phyloP scores from a whole-genome alignment of 164 flowering plant species.

The Platanus orientalis region DNA sequence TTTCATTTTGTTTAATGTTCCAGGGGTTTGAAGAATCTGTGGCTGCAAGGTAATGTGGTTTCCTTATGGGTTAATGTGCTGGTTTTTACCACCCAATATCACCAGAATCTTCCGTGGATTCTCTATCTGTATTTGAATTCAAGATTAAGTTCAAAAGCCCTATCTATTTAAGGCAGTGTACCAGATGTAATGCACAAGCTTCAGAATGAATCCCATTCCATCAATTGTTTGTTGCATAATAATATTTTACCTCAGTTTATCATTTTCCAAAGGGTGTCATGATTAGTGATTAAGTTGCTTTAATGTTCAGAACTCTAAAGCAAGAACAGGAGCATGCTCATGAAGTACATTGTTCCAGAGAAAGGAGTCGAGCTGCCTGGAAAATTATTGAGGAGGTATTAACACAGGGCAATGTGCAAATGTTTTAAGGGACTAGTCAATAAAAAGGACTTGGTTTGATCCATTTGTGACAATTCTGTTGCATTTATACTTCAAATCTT shows the following conservation, averaged over 20 bases:
- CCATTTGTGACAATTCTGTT: neutral
- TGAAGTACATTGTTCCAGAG: constrained; percentile 94
- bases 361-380: constrained; percentile 93
- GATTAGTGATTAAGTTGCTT: neutral
- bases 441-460: neutral
- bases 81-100: neutral
- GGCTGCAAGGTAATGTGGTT: constrained; percentile 26
- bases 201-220: neutral
- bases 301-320: constrained; percentile 36
- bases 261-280: neutral
- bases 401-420: neutral
- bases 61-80: too few relatives aligned
- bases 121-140: neutral
- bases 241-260: neutral
- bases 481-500: neutral
- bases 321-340: constrained; percentile 41
- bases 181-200: neutral
- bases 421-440: neutral
- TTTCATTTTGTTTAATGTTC: neutral
- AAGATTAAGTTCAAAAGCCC: neutral
- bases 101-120: neutral
- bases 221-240: neutral
- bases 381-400: constrained; percentile 74
- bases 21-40: constrained; percentile 27
- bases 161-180: neutral